Conservation (phyloP, 441 rosid genomes). For the Aleurites moluccanus region DNA sequence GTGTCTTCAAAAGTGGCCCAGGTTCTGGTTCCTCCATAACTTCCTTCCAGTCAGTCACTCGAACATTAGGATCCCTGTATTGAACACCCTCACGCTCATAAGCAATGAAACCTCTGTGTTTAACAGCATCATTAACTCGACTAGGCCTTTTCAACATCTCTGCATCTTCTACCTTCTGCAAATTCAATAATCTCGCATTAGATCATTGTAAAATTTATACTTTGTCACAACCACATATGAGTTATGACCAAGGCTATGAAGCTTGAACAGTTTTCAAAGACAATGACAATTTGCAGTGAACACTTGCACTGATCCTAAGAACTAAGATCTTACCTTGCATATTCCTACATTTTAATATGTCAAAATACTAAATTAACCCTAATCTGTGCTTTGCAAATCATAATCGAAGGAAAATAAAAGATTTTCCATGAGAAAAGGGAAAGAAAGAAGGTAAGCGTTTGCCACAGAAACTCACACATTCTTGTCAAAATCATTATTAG, state of each 20-base stretch:
- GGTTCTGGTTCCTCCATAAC: conserved; percentile 87
- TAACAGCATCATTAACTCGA: conserved; percentile 61
- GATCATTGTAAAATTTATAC: neutral
- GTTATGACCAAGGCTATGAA: neutral
- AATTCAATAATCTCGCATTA: conserved; percentile 20
- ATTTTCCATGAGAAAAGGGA: neutral
- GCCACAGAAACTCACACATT: neutral
- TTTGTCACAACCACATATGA: neutral
- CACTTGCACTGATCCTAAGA: neutral
- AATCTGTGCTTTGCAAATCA: neutral
- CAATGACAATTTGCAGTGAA: neutral
- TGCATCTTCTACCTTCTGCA: conserved; percentile 45
- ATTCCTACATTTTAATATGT: neutral
- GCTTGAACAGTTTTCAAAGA: neutral
- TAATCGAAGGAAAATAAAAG: neutral
- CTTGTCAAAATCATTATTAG: neutral
- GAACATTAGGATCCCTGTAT: conserved; percentile 89
- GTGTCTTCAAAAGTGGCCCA: conserved; percentile 86
- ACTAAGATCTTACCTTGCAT: neutral
- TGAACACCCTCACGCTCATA: conserved; percentile 95
- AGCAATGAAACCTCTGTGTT: conserved; percentile 84
- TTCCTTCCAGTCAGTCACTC: conserved; percentile 93
- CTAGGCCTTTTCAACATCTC: conserved; percentile 63
- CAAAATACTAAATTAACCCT: neutral
- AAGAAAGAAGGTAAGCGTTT: neutral